Evolutionary conservation across 2,329 filamentous ascomycete genomes (phyloP).

Genomic region (Helminthosporium solani): DNA sequence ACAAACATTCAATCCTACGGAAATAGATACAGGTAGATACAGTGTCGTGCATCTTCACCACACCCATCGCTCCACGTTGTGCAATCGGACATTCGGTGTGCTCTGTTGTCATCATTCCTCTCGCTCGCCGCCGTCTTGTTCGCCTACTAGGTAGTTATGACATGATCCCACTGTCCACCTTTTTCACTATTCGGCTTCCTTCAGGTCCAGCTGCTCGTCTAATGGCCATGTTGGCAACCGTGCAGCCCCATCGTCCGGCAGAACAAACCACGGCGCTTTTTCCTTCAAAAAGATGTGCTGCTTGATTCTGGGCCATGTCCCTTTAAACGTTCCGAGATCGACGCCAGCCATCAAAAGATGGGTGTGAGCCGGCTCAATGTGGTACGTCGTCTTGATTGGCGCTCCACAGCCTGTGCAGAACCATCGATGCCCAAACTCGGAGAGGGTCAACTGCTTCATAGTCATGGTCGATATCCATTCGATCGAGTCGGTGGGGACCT

Average conservation of each 20-base stretch:
- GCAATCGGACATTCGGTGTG: not conserved
- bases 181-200: not conserved
- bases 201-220: not conserved
- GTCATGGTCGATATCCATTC: constrained; percentile 34
- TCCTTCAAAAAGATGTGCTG: constrained; percentile 51
- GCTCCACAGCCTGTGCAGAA: constrained; percentile 52
- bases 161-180: too few relatives aligned
- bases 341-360: constrained; percentile 46
- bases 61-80: constrained; percentile 6
- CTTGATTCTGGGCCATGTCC: constrained; percentile 28
- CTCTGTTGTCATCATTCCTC: not conserved
- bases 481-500: constrained; percentile 39
- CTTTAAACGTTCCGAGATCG: constrained; percentile 43
- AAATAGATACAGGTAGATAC: too few relatives aligned
- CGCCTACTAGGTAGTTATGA: too few relatives aligned
- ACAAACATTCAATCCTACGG: too few relatives aligned
- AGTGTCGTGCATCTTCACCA: not conserved
- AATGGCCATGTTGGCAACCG: constrained; percentile 14
- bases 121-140: too few relatives aligned
- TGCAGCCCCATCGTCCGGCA: constrained; percentile 32
- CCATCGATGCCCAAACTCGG: constrained; percentile 45
- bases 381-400: constrained; percentile 48
- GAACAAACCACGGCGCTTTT: constrained; percentile 33
- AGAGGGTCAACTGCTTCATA: constrained; percentile 39
- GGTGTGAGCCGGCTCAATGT: constrained; percentile 32